A percentile compares a stretch with the other conserved stretches of the same genome.
These are phyloP conservation scores for Polytrichum formosum DNA, from an alignment of 225 moss, liverwort and hornwort species.

Conservation along the genomic window DNA sequence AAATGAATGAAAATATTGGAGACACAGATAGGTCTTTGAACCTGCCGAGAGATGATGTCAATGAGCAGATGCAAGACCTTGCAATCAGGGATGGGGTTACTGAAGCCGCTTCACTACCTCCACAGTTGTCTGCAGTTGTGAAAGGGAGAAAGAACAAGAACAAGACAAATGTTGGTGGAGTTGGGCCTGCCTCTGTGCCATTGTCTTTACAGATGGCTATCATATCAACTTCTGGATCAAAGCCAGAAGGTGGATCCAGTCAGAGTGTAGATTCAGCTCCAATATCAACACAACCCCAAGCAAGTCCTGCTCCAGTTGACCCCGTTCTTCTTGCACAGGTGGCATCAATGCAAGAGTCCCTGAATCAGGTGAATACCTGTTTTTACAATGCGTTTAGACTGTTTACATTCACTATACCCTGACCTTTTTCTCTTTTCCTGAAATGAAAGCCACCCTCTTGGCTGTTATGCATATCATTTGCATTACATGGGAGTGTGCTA, in stretches of 20 bases:
- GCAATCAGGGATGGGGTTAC: constrained; percentile 39
- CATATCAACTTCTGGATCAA: constrained; percentile 25
- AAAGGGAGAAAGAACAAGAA: constrained; percentile 99
- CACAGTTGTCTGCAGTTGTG: constrained; percentile 56
- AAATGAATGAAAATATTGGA: constrained; percentile 64
- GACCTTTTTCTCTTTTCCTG: no score
- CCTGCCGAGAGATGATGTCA: constrained; percentile 44
- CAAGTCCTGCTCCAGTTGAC: constrained; percentile 47
- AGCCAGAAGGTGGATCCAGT: constrained; percentile 69
- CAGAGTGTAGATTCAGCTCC: constrained; percentile 30
- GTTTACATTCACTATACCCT: no score
- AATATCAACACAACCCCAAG: constrained; percentile 12
- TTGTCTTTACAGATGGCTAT: constrained; percentile 30
- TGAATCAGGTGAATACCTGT: constrained; percentile 63
- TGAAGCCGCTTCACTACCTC: constrained; percentile 45
- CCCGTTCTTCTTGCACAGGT: constrained; percentile 71
- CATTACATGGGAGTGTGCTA: no score
- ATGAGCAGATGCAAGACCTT: constrained; percentile 60
- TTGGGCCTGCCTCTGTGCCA: constrained; percentile 24
- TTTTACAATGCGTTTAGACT: no score
- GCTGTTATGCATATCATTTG: no score
- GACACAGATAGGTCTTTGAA: constrained; percentile 55
- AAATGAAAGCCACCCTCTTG: no score
- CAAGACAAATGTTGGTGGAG: constrained; percentile 54
- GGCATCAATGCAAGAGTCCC: constrained; percentile 88